Evolutionary conservation across 2,329 filamentous ascomycete species (phyloP), one percentile per base, ranked within the genome.

Genomic region (Cladosporium sp.): DNA sequence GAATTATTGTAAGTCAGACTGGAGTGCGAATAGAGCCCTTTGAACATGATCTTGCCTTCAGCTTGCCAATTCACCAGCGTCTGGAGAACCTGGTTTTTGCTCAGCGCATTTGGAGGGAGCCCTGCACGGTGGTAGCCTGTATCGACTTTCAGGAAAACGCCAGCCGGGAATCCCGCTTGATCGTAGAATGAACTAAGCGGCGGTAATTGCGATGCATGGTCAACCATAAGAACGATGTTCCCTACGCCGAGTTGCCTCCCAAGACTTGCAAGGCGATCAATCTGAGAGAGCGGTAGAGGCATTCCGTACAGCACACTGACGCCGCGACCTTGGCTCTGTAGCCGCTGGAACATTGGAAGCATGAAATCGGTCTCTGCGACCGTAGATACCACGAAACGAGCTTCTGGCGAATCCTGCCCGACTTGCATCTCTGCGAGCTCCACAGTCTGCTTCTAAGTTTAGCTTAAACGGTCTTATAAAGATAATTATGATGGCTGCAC

Each of bases 361-460:
- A 18, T 39, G 58, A 86, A 83, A 74, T 94, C 91, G 1, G 88
- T 88, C 77, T 94, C 91, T 2, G 85, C 79, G n/a, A 93, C 69
- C 0, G 91, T 95, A 18, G 34, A 39, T 39, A 39, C 34, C 34
- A 39, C 34, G 16, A 39, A 39, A 2, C 34, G 34, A 39, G 34
- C 16, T 39, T 39, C 34, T 39, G 34, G 34, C 34, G 34, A 39
- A 39, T 18, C 14, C 34, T 39, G 28, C 4, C 28, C 28, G 28
- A 28, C 28, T 28, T 28, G 28, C 28, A 28, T 28, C 28, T 28
- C 28, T 4, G 28, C 28, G 28, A 28, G 28, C 28, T 28, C 28
- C 28, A 28, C 7, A 28, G 28, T 28, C 28, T 28, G 28, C 28
- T 7, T 7, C 4, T 28, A 28, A 7, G 4, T 28, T 28, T 28